A percentile compares a stretch with the other conserved stretches of the same genome.
These are phyloP conservation scores for Ophiostoma populinum DNA, from an alignment of 2,329 filamentous ascomycete species.

Conservation along the genomic window DNA sequence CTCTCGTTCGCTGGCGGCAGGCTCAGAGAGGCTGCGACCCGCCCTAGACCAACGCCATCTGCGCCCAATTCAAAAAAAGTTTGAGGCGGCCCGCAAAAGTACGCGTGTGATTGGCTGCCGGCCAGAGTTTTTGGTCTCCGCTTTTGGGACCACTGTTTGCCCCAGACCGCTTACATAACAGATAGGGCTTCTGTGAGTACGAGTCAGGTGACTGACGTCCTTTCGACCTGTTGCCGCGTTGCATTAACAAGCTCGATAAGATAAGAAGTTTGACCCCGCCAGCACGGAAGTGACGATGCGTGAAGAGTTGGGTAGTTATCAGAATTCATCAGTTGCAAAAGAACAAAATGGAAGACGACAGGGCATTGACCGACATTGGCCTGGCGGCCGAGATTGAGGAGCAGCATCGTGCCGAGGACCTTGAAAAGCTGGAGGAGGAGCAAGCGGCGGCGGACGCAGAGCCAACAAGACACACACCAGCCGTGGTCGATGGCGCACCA, in stretches of 20 bases:
- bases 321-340: neutral
- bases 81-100: neutral
- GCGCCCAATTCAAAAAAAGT: neutral
- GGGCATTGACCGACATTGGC: constrained; percentile 52
- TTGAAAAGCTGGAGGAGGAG: constrained; percentile 17
- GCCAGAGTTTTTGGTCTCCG: too few relatives aligned
- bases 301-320: too few relatives aligned
- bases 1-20: too few relatives aligned
- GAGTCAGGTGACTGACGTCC: too few relatives aligned
- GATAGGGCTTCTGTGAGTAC: constrained; percentile 2
- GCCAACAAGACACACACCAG: neutral
- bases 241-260: neutral
- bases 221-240: too few relatives aligned
- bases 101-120: neutral
- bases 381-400: constrained; percentile 46
- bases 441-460: neutral
- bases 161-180: neutral
- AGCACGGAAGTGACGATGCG: too few relatives aligned
- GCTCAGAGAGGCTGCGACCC: neutral
- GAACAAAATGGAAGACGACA: constrained; percentile 54
- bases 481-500: too few relatives aligned
- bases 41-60: too few relatives aligned
- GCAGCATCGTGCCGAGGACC: constrained; percentile 17
- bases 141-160: neutral
- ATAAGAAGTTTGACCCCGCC: too few relatives aligned